These are phyloP conservation scores for Lycium ferocissimum DNA, from an alignment of 257 asterid species.

Conservation along the genomic window DNA sequence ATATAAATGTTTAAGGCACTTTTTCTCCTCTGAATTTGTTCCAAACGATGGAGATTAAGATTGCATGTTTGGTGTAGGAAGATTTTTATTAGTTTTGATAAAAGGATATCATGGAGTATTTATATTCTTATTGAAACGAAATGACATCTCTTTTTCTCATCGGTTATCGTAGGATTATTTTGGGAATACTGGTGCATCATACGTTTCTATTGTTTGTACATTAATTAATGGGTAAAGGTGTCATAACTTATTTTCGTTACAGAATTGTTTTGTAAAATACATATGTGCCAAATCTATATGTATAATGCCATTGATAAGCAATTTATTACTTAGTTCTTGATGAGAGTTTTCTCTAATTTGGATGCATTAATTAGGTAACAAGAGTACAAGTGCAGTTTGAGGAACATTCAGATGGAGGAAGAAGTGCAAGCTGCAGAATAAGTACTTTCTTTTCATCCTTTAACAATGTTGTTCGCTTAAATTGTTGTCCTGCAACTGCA, in stretches of 20 bases:
- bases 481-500: neutral
- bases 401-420: slow-evolving; percentile 14
- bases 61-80: neutral
- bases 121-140: neutral
- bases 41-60: neutral
- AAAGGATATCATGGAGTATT: neutral
- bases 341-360: slow-evolving; percentile 5
- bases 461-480: neutral
- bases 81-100: neutral
- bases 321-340: neutral
- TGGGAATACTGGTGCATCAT: neutral
- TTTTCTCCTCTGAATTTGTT: neutral
- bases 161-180: neutral
- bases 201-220: neutral
- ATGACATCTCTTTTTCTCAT: neutral
- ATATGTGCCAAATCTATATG: neutral
- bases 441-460: slow-evolving; percentile 15
- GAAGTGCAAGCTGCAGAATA: neutral
- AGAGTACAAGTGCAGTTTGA: neutral
- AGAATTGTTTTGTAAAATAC: neutral
- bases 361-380: neutral
- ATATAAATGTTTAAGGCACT: neutral
- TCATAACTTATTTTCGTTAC: neutral
- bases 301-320: neutral
- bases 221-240: neutral